Base-by-base conservation (phyloP, 1,284 basidiomycete genomes). In the Pseudozyma pruni region DNA sequence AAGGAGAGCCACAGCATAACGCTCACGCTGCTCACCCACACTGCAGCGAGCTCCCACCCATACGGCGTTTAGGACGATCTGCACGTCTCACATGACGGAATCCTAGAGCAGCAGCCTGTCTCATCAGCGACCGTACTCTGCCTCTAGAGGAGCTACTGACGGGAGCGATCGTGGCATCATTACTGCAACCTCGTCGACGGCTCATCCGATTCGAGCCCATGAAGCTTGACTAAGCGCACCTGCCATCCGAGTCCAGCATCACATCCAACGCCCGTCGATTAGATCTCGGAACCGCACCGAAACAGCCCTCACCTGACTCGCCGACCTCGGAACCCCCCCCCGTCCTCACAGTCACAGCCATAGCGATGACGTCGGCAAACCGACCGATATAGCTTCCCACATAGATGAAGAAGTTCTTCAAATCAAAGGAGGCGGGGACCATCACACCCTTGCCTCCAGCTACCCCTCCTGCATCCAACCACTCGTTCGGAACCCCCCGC, bases 371-470 rank as follows among this genome's bases (percentile, higher is more conserved):
- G 23, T n/a, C 27, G 3, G 29, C 9, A 39, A 5, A 35, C 8
- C 7, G 33, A 44, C 14, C 35, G n/a, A 40, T 37, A 41, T 22
- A 45, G n/a, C 47, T 20, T 10, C 29, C n/a, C 16, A n/a, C 22
- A 45, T 47, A 50, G 38, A 70, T 70, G 67, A 70, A 70, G 41
- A 62, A 58, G 52, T 63, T 70, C 48, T 70, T 70, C 56, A 58
- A 37, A 40, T 14, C 46, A 25, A 70, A 63, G 60, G 66, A 63
- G 60, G 67, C 67, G 11, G 67, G 60, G 47, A 39, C 47, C 60
- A 70, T 70, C 56, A 63, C 59, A 42, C 67, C 67, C 38, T 40
- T 70, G 59, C 67, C 67, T 59, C 60, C 59, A 19, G 49, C 56
- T 43, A 56, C 39, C 25, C 51, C 60, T 8, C 38, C 55, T 25